Percentiles rank a stretch among this genome's conserved stretches.
phyloP scores from a whole-genome alignment of 768 basidiomycete genomes.

The Cystoderma amianthinum region DNA sequence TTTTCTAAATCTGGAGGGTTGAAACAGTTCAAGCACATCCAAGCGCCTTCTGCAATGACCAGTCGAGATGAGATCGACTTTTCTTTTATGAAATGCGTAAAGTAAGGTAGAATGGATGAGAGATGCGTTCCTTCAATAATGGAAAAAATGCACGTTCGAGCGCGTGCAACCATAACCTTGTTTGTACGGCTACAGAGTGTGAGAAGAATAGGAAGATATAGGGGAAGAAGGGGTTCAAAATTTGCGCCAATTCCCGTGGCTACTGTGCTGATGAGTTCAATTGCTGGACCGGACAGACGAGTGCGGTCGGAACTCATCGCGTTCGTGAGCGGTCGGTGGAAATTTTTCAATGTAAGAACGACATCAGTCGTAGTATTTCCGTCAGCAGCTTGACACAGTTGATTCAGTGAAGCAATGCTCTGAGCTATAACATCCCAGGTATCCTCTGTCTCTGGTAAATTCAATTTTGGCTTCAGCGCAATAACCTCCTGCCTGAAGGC shows the following conservation, averaged over 20 bases:
- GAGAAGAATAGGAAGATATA: slow-evolving; percentile 65
- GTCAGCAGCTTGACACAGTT: slow-evolving; percentile 44
- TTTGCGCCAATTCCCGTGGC: slow-evolving; percentile 47
- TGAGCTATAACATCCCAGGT: slow-evolving; percentile 67
- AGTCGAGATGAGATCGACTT: slow-evolving; percentile 62
- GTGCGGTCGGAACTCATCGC: slow-evolving; percentile 72
- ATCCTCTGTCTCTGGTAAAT: slow-evolving; percentile 65
- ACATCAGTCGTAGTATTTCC: slow-evolving; percentile 44
- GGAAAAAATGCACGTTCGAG: slow-evolving; percentile 47
- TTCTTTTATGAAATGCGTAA: slow-evolving; percentile 55
- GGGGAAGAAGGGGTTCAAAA: slow-evolving; percentile 63
- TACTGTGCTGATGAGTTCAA: slow-evolving; percentile 53
- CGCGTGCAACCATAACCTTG: slow-evolving; percentile 69
- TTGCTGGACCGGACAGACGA: slow-evolving; percentile 57
- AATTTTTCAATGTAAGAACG: slow-evolving; percentile 38
- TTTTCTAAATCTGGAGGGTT: slow-evolving; percentile 78
- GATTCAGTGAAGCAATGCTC: slow-evolving; percentile 36
- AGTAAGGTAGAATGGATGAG: slow-evolving; percentile 52
- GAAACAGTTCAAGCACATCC: slow-evolving; percentile 65
- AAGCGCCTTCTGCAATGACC: slow-evolving; percentile 55
- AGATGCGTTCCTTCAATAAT: slow-evolving; percentile 67
- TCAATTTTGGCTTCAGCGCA: slow-evolving; percentile 27
- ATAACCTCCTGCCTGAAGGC: slow-evolving; percentile 25
- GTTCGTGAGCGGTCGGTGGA: slow-evolving; percentile 45
- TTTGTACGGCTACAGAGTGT: slow-evolving; percentile 66